Percentiles rank a stretch among this genome's conserved stretches.
Evolutionary conservation across 108 stramenopile genomes (phyloP).

Genomic region (Schizochytrium sp.): DNA sequence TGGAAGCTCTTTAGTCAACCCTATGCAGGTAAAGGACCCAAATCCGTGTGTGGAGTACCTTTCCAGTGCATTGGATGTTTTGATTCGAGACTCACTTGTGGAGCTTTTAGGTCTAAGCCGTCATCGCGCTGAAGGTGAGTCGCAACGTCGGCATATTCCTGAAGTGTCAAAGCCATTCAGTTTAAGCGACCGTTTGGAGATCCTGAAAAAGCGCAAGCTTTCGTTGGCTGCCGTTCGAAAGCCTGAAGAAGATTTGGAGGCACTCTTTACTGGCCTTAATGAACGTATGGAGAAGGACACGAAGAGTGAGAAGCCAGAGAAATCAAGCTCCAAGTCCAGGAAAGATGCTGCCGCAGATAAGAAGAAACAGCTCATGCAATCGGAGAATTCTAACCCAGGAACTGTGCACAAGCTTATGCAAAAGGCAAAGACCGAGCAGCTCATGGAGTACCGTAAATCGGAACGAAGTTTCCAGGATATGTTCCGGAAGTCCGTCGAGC

Average conservation of each 20-base stretch:
- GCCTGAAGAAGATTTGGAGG: neutral
- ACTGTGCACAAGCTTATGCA: neutral
- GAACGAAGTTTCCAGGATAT: neutral
- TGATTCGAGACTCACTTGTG: neutral
- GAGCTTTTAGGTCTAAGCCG: conserved; percentile 16
- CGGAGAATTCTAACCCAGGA: neutral
- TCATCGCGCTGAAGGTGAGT: conserved; percentile 9
- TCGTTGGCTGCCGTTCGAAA: conserved; percentile 3
- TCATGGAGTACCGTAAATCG: neutral
- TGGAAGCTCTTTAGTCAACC: neutral
- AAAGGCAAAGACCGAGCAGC: neutral
- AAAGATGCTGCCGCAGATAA: neutral
- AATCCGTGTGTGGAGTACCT: conserved; percentile 9
- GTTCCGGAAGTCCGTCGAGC: neutral
- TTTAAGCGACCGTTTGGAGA: neutral
- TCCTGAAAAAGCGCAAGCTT: conserved; percentile 4
- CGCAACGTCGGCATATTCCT: neutral
- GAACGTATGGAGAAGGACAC: neutral
- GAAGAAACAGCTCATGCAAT: conserved; percentile 14
- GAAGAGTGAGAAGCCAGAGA: neutral
- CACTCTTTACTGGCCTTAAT: conserved; percentile 20
- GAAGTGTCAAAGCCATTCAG: conserved; percentile 4
- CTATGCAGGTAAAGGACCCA: conserved; percentile 33
- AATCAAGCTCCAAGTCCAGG: neutral
- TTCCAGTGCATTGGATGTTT: neutral